Conservation (phyloP, 352 stramenopile genomes). For the Pythium diclinum region DNA sequence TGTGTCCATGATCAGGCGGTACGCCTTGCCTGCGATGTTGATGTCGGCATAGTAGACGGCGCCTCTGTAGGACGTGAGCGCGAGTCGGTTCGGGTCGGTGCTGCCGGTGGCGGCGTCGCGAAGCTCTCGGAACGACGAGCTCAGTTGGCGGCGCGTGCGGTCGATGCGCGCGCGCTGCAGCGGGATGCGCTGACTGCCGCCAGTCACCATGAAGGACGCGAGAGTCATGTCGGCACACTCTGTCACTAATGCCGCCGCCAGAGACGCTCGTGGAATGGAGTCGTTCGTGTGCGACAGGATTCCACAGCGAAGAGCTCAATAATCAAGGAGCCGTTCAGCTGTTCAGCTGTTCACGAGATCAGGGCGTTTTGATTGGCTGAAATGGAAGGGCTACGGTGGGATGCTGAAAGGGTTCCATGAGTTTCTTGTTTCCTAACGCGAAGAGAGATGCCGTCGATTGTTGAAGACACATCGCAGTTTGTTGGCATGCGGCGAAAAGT, state of each 20-base stretch:
- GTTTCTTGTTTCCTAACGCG: neutral
- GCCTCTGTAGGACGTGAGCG: constrained; percentile 51
- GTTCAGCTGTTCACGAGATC: neutral
- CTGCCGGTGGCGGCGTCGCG: neutral
- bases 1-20: constrained; percentile 65
- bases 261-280: neutral
- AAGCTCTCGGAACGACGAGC: neutral
- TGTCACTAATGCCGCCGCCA: too few relatives aligned
- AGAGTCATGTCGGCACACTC: neutral
- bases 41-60: constrained; percentile 69
- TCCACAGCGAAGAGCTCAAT: neutral
- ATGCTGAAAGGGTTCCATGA: neutral
- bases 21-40: constrained; percentile 36
- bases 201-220: neutral
- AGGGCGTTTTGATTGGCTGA: neutral
- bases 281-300: neutral
- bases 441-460: neutral
- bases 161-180: constrained; percentile 10
- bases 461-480: neutral
- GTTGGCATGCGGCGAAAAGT: neutral
- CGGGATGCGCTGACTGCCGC: constrained; percentile 8
- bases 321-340: neutral
- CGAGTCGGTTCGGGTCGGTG: constrained; percentile 22
- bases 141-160: constrained; percentile 7
- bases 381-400: neutral